Base-by-base conservation (phyloP, 192 early-diverging fungal genomes). In the Jimgerdemannia lactiflua region DNA sequence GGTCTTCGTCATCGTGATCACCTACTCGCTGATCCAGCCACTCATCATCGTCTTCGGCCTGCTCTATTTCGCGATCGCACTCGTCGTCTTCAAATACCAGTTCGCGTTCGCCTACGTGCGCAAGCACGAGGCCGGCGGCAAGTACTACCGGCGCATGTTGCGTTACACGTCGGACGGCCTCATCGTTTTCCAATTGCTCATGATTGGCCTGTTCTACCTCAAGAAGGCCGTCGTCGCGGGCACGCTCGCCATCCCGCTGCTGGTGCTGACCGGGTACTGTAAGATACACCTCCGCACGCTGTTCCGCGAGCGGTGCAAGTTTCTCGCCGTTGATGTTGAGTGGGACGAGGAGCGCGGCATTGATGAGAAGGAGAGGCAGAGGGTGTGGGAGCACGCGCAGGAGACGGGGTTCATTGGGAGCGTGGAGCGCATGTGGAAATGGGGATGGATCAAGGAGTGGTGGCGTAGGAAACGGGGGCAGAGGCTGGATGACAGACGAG, bases 91-190 rank as follows among this genome's bases (percentile, higher is more conserved):
- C 75, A 87, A 89, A 42, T 85, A 92, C 65, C 89, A 92, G 59
- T 87, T 89, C 64, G 84, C 86, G 4, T 92, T 88, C 64, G 86
- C 85, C 64, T 91, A 89, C 67, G 77, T 91, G 42, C 82, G 85
- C 54, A 81, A 85, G 42, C 90, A 90, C 63, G 90, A 92, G 70
- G 78, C 85, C 17, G 80, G 86, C 39, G 90, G 90, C 3, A 80
- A 78, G 29, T 87, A 83, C 43, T 90, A 85, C 65, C 82, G 82
- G 59, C 79, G 83, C 7, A 81, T 92, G 42, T 81, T 86, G 18
- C 83, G 88, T 39, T 91, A 89, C 65, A 83, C 83, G 0, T 83
- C 87, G 3, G 86, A 88, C 59, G 90, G 90, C 0, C 69, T 92
- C 3, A 71, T 87, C 19, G 84, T 92, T 10, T 88, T 88, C 71